phyloP scores from a whole-genome alignment of 2,329 filamentous ascomycete genomes.

The Exophiala dermatitidis region DNA sequence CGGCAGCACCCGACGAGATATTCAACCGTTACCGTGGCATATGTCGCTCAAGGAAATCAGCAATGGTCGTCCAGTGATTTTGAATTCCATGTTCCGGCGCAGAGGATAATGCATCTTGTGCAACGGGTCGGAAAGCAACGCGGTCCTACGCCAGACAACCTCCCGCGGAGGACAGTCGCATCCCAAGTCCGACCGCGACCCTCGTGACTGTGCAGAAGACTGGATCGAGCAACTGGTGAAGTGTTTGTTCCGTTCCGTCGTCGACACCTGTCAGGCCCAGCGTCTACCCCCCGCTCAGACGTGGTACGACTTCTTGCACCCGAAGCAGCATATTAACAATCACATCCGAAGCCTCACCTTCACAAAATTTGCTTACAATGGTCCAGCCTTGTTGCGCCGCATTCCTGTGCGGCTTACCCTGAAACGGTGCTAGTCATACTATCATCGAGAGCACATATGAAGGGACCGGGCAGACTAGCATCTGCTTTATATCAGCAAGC shows the following conservation, averaged over 20 bases:
- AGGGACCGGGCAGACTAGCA: neutral
- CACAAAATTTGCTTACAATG: conserved; percentile 38
- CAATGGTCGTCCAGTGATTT: conserved; percentile 7
- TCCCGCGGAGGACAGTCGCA: too few relatives aligned
- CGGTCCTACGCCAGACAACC: too few relatives aligned
- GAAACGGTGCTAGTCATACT: too few relatives aligned
- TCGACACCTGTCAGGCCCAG: too few relatives aligned
- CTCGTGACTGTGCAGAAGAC: too few relatives aligned
- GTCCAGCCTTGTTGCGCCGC: conserved; percentile 39
- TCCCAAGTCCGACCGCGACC: too few relatives aligned
- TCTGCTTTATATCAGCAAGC: conserved; percentile 41
- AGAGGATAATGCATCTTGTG: conserved; percentile 18
- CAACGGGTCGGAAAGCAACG: neutral
- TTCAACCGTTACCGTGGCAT: conserved; percentile 21
- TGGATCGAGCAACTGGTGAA: too few relatives aligned
- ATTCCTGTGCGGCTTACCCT: conserved; percentile 36
- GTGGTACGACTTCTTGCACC: too few relatives aligned
- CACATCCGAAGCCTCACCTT: conserved; percentile 17
- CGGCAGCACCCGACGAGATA: conserved; percentile 20
- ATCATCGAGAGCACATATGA: too few relatives aligned
- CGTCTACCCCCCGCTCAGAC: too few relatives aligned
- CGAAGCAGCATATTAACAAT: neutral
- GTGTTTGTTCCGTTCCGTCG: too few relatives aligned
- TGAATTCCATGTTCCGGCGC: conserved; percentile 20
- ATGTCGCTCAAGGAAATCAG: conserved; percentile 20